Evolutionary conservation across 164 flowering plant genomes (phyloP), one percentile per base, ranked within the genome.

Genomic region (Aristolochia contorta): DNA sequence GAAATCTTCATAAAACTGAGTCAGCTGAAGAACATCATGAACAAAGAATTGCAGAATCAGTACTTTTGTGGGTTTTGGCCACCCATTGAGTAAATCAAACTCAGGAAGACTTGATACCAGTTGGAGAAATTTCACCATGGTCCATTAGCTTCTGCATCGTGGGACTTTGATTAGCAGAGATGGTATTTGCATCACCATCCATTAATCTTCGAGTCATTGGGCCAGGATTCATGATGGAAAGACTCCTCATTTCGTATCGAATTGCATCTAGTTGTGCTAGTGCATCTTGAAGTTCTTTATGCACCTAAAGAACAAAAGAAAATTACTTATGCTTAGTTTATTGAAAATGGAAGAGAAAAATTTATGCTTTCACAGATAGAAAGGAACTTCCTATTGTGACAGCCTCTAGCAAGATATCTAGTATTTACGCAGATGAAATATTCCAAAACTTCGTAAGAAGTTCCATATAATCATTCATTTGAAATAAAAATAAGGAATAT

Each of bases 201-300:
- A 43, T 33, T 47, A 53, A 67, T 63, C 78, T 82, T 55, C 78
- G 72, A 47, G 91, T 82, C 79, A 86, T 2, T 20, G 93, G 91
- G 67, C 84, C 85, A 62, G 97, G 87, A 75, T 84, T 85, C 77
- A 88, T 65, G 32, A 86, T 33, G 20, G 96, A 90, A 46, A 85
- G 41, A 64, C 86, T 80, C 56, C 96, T 74, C 48, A 90, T 69
- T 77, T 90, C 97, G 76, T 86, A 76, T 45, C 92, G 87, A 53
- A 93, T 93, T 24, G 96, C 97, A 21, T 86, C 96, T 33, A 93
- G 64, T 61, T 93, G 94, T 37, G 89, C 88, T 73, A 85, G 76
- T 48, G 90, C 75, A 30, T 93, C 99, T 71, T 85, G 89, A 56
- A 93, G 80, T 69, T 93, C 99, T 77, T 90, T 90, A 67, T 88